A percentile compares a stretch with the other conserved stretches of the same genome.
Conservation (phyloP, 192 early-diverging fungal genomes). For the Chytriomyces sp. region DNA sequence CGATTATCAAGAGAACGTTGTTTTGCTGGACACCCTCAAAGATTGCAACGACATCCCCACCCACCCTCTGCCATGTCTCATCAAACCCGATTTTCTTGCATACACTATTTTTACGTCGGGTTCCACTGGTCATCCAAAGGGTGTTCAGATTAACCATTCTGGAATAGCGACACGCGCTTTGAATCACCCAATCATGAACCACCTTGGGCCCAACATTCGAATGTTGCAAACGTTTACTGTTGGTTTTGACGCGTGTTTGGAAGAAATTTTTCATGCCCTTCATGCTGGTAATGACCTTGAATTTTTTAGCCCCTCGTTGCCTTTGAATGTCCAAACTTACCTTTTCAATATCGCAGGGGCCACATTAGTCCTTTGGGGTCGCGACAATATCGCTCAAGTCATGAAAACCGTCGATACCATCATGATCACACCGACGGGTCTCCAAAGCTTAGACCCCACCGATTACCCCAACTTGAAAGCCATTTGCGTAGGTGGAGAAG, state of each 20-base stretch:
- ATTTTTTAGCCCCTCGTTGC: too few species aligned
- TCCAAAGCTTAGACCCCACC: conserved; percentile 28
- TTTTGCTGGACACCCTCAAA: not conserved
- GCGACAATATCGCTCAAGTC: conserved; percentile 15
- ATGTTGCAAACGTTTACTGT: conserved; percentile 30
- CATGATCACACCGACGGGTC: conserved; percentile 40
- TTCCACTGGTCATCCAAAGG: conserved; percentile 53
- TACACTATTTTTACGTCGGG: conserved; percentile 48
- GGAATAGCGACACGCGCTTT: conserved; percentile 30
- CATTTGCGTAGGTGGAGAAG: conserved; percentile 36
- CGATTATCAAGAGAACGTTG: not conserved
- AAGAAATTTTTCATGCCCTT: conserved; percentile 36
- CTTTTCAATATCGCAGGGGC: not conserved
- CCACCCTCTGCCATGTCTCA: too few species aligned
- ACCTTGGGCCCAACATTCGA: conserved; percentile 2
- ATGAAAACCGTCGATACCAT: conserved; percentile 29
- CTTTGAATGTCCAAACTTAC: too few species aligned
- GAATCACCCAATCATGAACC: conserved; percentile 6
- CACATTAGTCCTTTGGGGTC: conserved; percentile 32
- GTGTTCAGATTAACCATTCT: conserved; percentile 39
- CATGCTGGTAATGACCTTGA: not conserved
- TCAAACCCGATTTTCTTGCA: not conserved
- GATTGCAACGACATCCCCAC: not conserved
- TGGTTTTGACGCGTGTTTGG: conserved; percentile 39
- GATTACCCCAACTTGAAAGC: conserved; percentile 40